phyloP scores from a whole-genome alignment of 768 basidiomycete species.

The Hericium coralloides region DNA sequence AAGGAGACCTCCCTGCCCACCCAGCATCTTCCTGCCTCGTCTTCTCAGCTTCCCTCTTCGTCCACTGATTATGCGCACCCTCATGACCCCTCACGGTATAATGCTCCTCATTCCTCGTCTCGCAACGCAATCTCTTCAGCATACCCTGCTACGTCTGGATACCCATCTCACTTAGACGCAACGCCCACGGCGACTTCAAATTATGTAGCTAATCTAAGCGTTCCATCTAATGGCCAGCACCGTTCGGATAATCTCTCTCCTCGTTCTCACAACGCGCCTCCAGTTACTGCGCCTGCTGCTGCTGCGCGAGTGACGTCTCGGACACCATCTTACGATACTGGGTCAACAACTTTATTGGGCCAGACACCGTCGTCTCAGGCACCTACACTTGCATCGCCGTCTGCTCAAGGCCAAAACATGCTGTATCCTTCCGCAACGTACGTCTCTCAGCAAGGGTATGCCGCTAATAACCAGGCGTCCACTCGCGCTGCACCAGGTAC shows the following conservation, averaged over 20 bases:
- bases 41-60: too few relatives aligned
- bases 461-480: too few relatives aligned
- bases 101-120: neutral
- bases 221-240: constrained; percentile 10
- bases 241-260: constrained; percentile 12
- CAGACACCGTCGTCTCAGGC: constrained; percentile 14
- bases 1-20: constrained; percentile 1
- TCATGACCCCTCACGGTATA: constrained; percentile 12
- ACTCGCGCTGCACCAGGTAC: too few relatives aligned
- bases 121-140: constrained; percentile 7
- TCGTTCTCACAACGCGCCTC: constrained; percentile 8
- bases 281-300: constrained; percentile 3
- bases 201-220: constrained; percentile 6
- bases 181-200: constrained; percentile 1
- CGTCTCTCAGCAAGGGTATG: too few relatives aligned
- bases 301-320: constrained; percentile 7
- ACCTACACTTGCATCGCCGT: constrained; percentile 6
- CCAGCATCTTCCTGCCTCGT: neutral
- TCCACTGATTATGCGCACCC: neutral
- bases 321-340: constrained; percentile 14
- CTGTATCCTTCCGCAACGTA: neutral
- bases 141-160: constrained; percentile 12
- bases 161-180: constrained; percentile 14
- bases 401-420: constrained; percentile 4
- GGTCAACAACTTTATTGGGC: constrained; percentile 14